Percentiles rank a stretch among this genome's conserved stretches.
Conservation (phyloP, 148 eudicot genomes). For the Diospyros kaki region DNA sequence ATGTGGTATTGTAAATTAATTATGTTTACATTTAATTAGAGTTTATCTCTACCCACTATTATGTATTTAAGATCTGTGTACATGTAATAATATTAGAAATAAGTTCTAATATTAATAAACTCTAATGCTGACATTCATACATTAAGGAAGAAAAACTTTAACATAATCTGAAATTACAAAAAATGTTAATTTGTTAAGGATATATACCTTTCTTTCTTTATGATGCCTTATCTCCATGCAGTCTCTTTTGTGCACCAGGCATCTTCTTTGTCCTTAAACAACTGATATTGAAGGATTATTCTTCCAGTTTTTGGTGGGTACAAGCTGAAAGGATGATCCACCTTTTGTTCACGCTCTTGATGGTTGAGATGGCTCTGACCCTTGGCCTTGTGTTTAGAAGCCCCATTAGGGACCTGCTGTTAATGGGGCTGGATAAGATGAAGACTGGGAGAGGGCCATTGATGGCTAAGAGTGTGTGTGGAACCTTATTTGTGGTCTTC, state of each 20-base stretch:
- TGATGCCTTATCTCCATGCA: too few relatives aligned
- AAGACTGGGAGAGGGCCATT: conserved; percentile 12
- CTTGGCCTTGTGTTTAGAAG: conserved; percentile 10
- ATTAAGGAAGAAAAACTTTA: too few relatives aligned
- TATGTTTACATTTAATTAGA: too few relatives aligned
- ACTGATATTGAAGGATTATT: neutral
- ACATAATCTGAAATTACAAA: too few relatives aligned
- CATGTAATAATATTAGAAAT: too few relatives aligned
- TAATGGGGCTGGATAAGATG: conserved; percentile 14
- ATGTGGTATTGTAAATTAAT: too few relatives aligned
- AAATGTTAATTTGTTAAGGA: too few relatives aligned
- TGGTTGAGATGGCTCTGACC: conserved; percentile 16
- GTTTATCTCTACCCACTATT: too few relatives aligned
- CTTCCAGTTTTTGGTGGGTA: neutral
- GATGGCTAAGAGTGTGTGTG: conserved; percentile 11
- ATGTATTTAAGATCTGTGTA: too few relatives aligned
- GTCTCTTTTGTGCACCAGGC: neutral
- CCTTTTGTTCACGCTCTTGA: conserved; percentile 4
- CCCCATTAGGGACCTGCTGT: conserved; percentile 6
- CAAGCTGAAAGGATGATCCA: conserved; percentile 6
- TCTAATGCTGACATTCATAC: too few relatives aligned
- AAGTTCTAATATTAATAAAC: too few relatives aligned
- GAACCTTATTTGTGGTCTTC: conserved; percentile 9
- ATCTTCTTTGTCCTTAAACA: neutral
- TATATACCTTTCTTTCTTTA: too few relatives aligned